Evolutionary conservation across 2,329 filamentous ascomycete genomes (phyloP), one percentile per base, ranked within the genome.

Genomic region (Fonsecaea erecta): DNA sequence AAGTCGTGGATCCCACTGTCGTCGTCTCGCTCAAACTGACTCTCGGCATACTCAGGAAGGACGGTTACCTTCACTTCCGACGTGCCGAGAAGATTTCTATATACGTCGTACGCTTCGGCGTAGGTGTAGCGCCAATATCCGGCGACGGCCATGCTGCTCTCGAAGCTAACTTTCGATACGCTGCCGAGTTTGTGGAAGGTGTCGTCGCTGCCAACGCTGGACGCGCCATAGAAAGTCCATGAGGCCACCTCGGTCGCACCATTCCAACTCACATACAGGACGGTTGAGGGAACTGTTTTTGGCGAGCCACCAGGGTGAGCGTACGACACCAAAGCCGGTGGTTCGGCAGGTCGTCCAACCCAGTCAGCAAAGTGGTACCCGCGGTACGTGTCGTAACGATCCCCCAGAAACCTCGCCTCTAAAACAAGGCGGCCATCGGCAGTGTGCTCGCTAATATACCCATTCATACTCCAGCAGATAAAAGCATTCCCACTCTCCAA

Each of bases 311-410:
- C 24, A 8, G 8, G 14, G 26, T 32, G 35, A 18, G 35, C 56
- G 35, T 54, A 60, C n/a, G 34, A 2, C 1, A 69, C 66, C 9
- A 60, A 18, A 1, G 48, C 40, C 2, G 75, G 75, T 2, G 57
- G 64, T 24, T 78, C 81, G 55, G 30, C 46, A 0, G 84, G 83
- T 9, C 76, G 71, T 0, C 81, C 84, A 3, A 78, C 78, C 83
- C 84, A 88, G 65, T 81, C 77, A 40, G 71, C 70, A 21, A 54
- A 35, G 70, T 84, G 84, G 73, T 82, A 83, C 2, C 80, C 81
- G 32, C 85, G 81, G 69, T 88, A 88, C 56, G 82, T 84, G 70
- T 82, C 78, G 74, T 69, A 74, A 71, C 62, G 73, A 75, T 64
- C 79, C 61, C 52, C 72, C 52, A 70, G 78, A 70, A 86, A 76